These are phyloP conservation scores for Rhynchospora tenuis DNA, from an alignment of 176 grass and related monocot species.

Conservation along the genomic window DNA sequence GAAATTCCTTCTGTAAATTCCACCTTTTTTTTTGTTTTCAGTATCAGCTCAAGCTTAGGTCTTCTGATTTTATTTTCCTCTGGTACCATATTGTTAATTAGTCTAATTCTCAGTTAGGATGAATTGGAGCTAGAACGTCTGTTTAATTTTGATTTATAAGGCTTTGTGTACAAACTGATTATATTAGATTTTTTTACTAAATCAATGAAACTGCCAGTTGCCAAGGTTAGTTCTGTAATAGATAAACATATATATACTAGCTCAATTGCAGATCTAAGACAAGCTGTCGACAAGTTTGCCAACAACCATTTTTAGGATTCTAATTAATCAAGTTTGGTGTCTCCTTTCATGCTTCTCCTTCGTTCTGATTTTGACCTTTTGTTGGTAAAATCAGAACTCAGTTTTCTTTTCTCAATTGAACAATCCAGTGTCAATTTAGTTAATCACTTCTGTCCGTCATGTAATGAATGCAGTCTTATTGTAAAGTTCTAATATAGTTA, in stretches of 20 bases:
- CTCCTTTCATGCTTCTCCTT: neutral
- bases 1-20: neutral
- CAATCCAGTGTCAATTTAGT: no score
- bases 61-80: neutral
- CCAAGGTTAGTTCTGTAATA: neutral
- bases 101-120: neutral
- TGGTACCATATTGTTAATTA: neutral
- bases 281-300: neutral
- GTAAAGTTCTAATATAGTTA: no score
- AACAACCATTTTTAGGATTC: neutral
- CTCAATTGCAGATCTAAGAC: conserved; percentile 14
- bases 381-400: conserved; percentile 16
- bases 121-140: neutral
- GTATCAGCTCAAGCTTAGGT: neutral
- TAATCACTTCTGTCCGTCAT: no score
- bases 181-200: neutral
- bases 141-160: neutral
- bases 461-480: no score
- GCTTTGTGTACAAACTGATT: neutral
- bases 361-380: conserved; percentile 1
- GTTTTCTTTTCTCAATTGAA: neutral
- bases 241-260: neutral
- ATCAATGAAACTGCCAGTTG: conserved; percentile 1
- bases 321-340: neutral
- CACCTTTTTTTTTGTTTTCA: neutral